Conservation (phyloP, 192 early-diverging fungal species). For the Lunasporangiospora selenospora region DNA sequence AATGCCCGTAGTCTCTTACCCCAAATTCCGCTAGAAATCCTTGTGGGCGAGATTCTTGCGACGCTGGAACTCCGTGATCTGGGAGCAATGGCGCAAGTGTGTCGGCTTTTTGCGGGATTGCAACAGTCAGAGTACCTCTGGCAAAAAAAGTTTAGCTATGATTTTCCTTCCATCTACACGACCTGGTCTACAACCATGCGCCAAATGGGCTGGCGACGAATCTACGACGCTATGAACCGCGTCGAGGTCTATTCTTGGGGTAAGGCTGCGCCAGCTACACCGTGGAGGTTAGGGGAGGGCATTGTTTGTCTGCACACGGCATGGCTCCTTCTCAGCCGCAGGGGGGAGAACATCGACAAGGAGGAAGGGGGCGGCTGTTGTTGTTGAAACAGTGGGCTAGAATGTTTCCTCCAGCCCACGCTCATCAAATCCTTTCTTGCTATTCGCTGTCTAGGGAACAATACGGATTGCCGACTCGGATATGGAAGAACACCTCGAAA, state of each 20-base stretch:
- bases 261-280: no score
- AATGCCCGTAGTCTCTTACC: no score
- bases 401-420: no score
- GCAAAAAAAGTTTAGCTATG: constrained; percentile 32
- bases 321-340: no score
- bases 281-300: no score
- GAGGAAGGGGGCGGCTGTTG: no score
- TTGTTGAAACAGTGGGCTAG: no score
- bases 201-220: constrained; percentile 25
- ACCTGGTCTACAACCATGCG: neutral
- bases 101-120: constrained; percentile 4
- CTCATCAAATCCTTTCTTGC: no score
- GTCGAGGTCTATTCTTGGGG: constrained; percentile 46
- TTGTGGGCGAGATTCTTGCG: constrained; percentile 24
- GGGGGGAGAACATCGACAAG: no score
- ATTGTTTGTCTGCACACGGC: no score
- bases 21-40: constrained; percentile 28
- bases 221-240: constrained; percentile 41
- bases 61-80: constrained; percentile 13
- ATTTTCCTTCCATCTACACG: constrained; percentile 18
- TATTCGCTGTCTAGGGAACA: no score
- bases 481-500: constrained; percentile 32
- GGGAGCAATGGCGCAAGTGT: neutral
- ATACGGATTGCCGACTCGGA: constrained; percentile 27
- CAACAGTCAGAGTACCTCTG: constrained; percentile 31